Conservation (phyloP, 176 grass and related monocot genomes). For the Oryza nivara region DNA sequence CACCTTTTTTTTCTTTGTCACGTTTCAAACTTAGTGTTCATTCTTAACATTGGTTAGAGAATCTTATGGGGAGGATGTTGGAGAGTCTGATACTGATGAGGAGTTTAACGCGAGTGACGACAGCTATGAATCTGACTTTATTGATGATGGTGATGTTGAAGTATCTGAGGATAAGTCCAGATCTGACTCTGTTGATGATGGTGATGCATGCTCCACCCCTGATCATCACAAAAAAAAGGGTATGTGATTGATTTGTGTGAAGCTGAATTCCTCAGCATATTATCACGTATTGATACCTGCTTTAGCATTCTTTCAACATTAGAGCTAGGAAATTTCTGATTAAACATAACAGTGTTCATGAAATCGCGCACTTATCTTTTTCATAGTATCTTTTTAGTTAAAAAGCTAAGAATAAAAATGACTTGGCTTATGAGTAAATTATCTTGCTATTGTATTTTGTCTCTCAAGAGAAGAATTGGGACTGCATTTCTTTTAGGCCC, state of each 20-base stretch:
- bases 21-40: neutral
- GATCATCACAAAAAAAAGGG: conserved; percentile 45
- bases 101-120: conserved; percentile 61
- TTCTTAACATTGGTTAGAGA: conserved; percentile 64
- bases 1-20: neutral
- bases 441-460: neutral
- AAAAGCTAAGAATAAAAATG: neutral
- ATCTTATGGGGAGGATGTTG: conserved; percentile 91
- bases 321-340: neutral
- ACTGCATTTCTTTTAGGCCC: neutral
- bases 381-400: neutral
- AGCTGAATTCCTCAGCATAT: conserved; percentile 9
- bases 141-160: conserved; percentile 70
- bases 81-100: conserved; percentile 64
- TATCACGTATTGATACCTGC: neutral
- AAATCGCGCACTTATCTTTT: neutral
- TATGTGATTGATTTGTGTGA: conserved; percentile 17
- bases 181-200: conserved; percentile 70
- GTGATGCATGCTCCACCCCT: conserved; percentile 44
- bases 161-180: conserved; percentile 48
- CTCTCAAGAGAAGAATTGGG: neutral
- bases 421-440: conserved; percentile 15
- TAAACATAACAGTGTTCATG: neutral
- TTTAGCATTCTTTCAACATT: neutral
- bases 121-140: conserved; percentile 95